Conservation (phyloP, 2,329 filamentous ascomycete species). For the Albophoma yamanashiensis region DNA sequence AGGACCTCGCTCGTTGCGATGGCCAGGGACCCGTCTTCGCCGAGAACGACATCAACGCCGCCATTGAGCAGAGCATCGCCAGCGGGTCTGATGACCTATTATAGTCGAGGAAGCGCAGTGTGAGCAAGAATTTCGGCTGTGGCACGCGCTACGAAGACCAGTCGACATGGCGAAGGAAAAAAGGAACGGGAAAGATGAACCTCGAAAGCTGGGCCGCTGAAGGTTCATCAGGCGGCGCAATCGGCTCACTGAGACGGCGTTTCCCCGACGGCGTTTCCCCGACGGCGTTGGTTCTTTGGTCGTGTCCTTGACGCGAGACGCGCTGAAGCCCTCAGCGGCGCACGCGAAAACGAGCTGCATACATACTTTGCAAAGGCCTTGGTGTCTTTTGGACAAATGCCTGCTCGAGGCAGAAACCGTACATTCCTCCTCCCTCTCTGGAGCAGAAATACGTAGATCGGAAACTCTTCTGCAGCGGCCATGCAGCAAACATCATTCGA, state of each 20-base stretch:
- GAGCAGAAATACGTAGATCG: not conserved
- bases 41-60: conserved; percentile 59
- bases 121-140: not conserved
- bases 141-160: not conserved
- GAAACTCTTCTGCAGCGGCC: not conserved
- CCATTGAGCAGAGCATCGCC: conserved; percentile 69
- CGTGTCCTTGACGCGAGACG: not conserved
- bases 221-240: not conserved
- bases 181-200: not conserved
- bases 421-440: not conserved
- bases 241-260: not conserved
- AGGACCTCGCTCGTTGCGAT: conserved; percentile 67
- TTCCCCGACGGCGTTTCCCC: not conserved
- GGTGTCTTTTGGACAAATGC: not conserved
- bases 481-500: not conserved
- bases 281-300: not conserved
- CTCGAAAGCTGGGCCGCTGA: not conserved
- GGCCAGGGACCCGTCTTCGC: conserved; percentile 83
- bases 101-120: not conserved
- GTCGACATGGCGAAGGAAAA: not conserved
- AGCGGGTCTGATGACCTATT: conserved; percentile 68
- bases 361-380: not conserved
- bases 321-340: not conserved
- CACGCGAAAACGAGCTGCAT: not conserved
- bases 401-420: not conserved